A percentile compares a stretch with the other conserved stretches of the same genome.
These are phyloP conservation scores for Pyrenula massariospora DNA, from an alignment of 495 filamentous ascomycete species.

Conservation along the genomic window DNA sequence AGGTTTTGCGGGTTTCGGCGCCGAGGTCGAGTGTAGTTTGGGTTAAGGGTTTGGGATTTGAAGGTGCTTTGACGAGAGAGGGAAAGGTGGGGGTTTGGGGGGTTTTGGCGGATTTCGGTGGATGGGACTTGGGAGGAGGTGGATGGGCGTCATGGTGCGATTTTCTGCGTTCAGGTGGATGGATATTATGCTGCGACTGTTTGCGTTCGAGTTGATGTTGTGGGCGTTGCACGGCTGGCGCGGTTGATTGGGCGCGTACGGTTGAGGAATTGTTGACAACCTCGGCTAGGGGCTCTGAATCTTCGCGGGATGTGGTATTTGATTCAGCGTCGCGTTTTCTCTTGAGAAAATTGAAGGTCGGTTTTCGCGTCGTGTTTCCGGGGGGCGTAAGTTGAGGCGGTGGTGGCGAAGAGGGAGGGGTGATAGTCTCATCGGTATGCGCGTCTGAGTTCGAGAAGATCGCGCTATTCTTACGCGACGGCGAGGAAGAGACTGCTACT, in stretches of 20 bases:
- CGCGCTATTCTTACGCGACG: conserved; percentile 33
- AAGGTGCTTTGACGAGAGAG: not conserved
- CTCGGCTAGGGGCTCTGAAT: conserved; percentile 27
- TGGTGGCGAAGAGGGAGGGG: conserved; percentile 37
- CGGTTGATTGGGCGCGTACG: conserved; percentile 14
- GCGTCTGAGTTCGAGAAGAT: conserved; percentile 29
- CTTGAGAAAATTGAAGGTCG: conserved; percentile 41
- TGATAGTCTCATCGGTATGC: conserved; percentile 34
- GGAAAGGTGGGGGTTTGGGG: conserved; percentile 7
- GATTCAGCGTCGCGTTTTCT: conserved; percentile 26
- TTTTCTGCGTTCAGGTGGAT: conserved; percentile 24
- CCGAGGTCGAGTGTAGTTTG: conserved; percentile 63
- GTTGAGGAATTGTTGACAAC: conserved; percentile 33
- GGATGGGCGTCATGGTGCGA: conserved; percentile 2
- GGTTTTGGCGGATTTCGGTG: not conserved
- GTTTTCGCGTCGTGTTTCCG: conserved; percentile 42
- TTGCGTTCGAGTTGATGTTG: conserved; percentile 16
- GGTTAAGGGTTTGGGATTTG: conserved; percentile 19
- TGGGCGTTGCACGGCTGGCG: not conserved
- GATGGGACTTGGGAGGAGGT: not conserved
- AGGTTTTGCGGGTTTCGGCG: conserved; percentile 44
- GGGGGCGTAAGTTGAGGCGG: conserved; percentile 43
- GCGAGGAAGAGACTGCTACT: conserved; percentile 33
- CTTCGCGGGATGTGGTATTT: not conserved
- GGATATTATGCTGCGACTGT: conserved; percentile 10